A percentile compares a stretch with the other conserved stretches of the same genome.
These are phyloP conservation scores for Aspergillus fructus DNA, from an alignment of 2,329 filamentous ascomycete species.

Conservation along the genomic window DNA sequence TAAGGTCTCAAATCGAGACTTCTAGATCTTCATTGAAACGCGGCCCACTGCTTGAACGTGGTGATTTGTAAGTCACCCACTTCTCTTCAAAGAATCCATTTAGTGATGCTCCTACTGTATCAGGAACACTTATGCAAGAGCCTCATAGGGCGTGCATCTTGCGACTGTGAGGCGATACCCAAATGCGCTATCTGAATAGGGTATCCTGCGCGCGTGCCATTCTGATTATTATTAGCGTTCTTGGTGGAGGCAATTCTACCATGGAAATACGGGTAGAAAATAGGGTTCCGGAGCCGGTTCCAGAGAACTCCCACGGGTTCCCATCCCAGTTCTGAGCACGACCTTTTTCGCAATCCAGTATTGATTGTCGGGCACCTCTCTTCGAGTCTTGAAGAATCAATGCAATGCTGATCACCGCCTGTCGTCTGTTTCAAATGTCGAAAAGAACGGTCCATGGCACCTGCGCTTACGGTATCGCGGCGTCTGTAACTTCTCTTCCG, in stretches of 20 bases:
- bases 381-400: slow-evolving; percentile 2
- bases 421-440: neutral
- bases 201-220: neutral
- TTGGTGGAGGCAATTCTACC: neutral
- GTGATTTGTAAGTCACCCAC: neutral
- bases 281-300: slow-evolving; percentile 2
- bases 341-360: slow-evolving; percentile 19
- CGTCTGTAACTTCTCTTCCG: neutral
- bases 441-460: neutral
- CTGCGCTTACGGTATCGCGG: neutral
- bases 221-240: neutral
- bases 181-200: neutral
- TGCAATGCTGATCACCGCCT: neutral
- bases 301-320: neutral
- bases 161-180: neutral
- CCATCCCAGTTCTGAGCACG: neutral
- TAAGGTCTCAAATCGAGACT: neutral
- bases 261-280: neutral
- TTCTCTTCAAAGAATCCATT: too few species aligned
- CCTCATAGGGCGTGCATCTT: neutral
- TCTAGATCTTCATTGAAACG: neutral
- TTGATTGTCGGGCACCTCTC: slow-evolving; percentile 3
- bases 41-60: neutral
- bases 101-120: neutral
- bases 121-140: neutral